Evolutionary conservation across 78 protist genomes (phyloP).

Genomic region (Dictyostelium capitatum): DNA sequence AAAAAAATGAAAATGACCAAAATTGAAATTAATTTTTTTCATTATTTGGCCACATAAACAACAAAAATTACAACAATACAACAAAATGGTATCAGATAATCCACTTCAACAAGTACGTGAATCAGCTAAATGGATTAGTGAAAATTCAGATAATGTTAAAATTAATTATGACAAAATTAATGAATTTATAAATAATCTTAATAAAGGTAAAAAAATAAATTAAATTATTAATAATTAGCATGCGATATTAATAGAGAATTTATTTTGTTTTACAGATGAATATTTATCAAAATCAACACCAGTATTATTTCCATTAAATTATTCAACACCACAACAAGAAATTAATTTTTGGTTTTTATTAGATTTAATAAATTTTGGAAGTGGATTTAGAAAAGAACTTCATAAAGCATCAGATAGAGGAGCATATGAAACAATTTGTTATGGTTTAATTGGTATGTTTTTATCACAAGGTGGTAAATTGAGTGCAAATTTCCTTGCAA

Average conservation of each 20-base stretch:
- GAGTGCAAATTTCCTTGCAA: constrained; percentile 15
- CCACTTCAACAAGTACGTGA: constrained; percentile 23
- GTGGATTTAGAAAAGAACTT: constrained; percentile 72
- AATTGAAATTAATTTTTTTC: too few relatives aligned
- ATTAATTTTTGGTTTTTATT: constrained; percentile 61
- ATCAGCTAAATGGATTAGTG: constrained; percentile 29
- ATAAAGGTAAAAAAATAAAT: constrained; percentile 25
- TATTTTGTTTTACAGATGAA: constrained; percentile 12
- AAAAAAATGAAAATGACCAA: too few relatives aligned
- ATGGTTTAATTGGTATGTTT: constrained; percentile 72
- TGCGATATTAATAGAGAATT: too few relatives aligned
- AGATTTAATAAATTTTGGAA: constrained; percentile 68
- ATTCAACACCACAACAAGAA: constrained; percentile 46
- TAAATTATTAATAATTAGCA: neutral
- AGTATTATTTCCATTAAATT: constrained; percentile 55
- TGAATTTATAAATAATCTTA: constrained; percentile 27
- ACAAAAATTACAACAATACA: neutral
- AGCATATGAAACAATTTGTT: constrained; percentile 67
- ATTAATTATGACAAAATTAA: constrained; percentile 7
- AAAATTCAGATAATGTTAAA: constrained; percentile 41
- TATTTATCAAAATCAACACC: constrained; percentile 40
- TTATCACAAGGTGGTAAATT: constrained; percentile 62
- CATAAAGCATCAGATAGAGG: constrained; percentile 41
- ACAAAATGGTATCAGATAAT: constrained; percentile 27
- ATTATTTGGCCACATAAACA: too few relatives aligned